Percentiles rank a stretch among this genome's conserved stretches.
Conservation (phyloP, 139 green algal genomes). For the Closterium sp. region DNA sequence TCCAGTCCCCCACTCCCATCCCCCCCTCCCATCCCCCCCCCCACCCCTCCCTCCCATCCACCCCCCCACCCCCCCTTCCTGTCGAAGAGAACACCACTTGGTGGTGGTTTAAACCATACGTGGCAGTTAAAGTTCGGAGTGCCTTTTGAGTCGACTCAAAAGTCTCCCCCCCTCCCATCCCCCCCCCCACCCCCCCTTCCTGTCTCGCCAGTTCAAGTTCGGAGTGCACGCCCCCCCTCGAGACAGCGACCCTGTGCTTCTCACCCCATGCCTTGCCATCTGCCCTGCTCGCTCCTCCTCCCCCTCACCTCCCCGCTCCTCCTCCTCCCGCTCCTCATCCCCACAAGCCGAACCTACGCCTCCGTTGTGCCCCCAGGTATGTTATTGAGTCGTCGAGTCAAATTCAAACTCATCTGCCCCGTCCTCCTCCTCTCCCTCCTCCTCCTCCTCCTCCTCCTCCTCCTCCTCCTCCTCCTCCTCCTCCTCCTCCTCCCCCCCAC, state of each 20-base stretch:
- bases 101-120: too few species aligned
- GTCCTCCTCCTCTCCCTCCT: too few species aligned
- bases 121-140: too few species aligned
- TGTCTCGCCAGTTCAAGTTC: slow-evolving; percentile 31
- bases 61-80: too few species aligned
- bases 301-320: not conserved
- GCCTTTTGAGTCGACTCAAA: not conserved
- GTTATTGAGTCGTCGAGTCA: not conserved
- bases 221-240: slow-evolving; percentile 1
- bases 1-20: too few species aligned
- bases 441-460: too few species aligned
- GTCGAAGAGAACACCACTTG: too few species aligned
- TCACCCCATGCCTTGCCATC: not conserved
- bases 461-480: too few species aligned
- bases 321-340: not conserved
- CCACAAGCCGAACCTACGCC: not conserved
- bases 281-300: slow-evolving; percentile 2
- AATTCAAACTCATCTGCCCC: too few species aligned
- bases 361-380: not conserved
- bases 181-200: not conserved
- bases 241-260: slow-evolving; percentile 14
- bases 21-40: too few species aligned
- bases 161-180: not conserved
- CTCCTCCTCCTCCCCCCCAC: too few species aligned
- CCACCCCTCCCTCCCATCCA: too few species aligned